These are phyloP conservation scores for Zymoseptoria tritici DNA, from an alignment of 2,329 filamentous ascomycete genomes.

Conservation along the genomic window DNA sequence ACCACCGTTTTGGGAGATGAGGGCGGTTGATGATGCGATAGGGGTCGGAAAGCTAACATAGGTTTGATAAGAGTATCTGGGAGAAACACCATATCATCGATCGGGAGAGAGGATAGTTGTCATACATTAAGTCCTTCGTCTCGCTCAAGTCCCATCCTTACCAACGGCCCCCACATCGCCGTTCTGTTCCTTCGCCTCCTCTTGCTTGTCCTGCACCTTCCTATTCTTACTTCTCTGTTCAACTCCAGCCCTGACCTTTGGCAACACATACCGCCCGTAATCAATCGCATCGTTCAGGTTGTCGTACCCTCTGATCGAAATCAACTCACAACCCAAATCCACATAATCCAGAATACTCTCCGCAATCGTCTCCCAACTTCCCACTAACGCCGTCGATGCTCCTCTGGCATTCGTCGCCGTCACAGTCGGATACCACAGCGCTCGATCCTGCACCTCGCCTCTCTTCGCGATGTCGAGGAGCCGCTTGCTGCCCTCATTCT, in stretches of 20 bases:
- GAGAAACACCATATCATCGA: too few species aligned
- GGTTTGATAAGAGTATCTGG: too few species aligned
- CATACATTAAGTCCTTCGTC: too few species aligned
- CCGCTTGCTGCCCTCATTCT: conserved; percentile 54
- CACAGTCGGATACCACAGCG: conserved; percentile 57
- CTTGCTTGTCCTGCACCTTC: not conserved
- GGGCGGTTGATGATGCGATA: not conserved
- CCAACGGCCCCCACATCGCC: too few species aligned
- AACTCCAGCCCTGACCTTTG: conserved; percentile 36
- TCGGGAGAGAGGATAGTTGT: too few species aligned
- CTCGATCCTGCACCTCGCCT: conserved; percentile 53
- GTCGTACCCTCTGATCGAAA: conserved; percentile 56
- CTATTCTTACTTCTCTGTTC: conserved; percentile 25
- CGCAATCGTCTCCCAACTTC: conserved; percentile 46
- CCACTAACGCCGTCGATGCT: conserved; percentile 53
- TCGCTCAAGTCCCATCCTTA: too few species aligned
- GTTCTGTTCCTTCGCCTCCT: not conserved
- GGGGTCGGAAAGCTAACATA: not conserved
- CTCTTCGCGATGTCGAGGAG: conserved; percentile 50
- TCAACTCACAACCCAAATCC: conserved; percentile 49
- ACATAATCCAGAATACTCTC: conserved; percentile 53
- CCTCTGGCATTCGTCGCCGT: conserved; percentile 54
- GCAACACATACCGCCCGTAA: conserved; percentile 51
- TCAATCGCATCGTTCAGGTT: conserved; percentile 54
- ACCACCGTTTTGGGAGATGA: not conserved